These are phyloP conservation scores for Aspergillus pseudoterreus DNA, from an alignment of 2,329 filamentous ascomycete genomes.

Conservation along the genomic window DNA sequence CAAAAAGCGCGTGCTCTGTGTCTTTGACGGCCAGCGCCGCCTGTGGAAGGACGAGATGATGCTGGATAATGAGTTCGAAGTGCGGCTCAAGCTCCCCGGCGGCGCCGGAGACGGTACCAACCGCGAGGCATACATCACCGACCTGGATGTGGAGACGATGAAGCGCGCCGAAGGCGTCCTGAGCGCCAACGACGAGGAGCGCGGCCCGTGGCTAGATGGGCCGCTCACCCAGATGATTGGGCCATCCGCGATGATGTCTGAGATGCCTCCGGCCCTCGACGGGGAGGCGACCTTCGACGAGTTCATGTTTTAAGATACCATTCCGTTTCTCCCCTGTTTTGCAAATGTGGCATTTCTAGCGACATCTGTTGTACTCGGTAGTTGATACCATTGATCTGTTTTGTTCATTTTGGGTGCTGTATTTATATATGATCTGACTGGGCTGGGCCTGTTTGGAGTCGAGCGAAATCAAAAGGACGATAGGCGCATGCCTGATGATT, in stretches of 20 bases:
- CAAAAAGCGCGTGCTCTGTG: constrained; percentile 93
- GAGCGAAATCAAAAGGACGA: constrained; percentile 1
- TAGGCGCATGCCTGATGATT: neutral
- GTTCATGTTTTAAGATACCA: constrained; percentile 24
- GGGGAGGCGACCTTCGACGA: constrained; percentile 35
- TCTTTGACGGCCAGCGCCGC: constrained; percentile 82
- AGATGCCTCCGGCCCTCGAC: constrained; percentile 24
- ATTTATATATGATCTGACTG: constrained; percentile 1
- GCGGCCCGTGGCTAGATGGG: constrained; percentile 67
- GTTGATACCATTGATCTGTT: constrained; percentile 18
- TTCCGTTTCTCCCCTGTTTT: neutral
- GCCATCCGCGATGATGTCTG: constrained; percentile 29
- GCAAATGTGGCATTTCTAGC: constrained; percentile 9
- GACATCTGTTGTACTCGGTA: constrained; percentile 10
- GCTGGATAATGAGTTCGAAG: constrained; percentile 91
- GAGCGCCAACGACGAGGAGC: constrained; percentile 77
- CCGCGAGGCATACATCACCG: constrained; percentile 77
- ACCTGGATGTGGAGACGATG: constrained; percentile 86
- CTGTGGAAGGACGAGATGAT: constrained; percentile 99
- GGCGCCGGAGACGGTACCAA: constrained; percentile 80
- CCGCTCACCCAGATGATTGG: constrained; percentile 30
- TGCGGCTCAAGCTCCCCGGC: constrained; percentile 75
- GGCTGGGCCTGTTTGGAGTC: constrained; percentile 5
- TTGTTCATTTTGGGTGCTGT: constrained; percentile 3
- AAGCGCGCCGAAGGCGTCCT: constrained; percentile 82